Base-by-base conservation (phyloP, 2,329 filamentous ascomycete genomes). In the Exophiala sp. region DNA sequence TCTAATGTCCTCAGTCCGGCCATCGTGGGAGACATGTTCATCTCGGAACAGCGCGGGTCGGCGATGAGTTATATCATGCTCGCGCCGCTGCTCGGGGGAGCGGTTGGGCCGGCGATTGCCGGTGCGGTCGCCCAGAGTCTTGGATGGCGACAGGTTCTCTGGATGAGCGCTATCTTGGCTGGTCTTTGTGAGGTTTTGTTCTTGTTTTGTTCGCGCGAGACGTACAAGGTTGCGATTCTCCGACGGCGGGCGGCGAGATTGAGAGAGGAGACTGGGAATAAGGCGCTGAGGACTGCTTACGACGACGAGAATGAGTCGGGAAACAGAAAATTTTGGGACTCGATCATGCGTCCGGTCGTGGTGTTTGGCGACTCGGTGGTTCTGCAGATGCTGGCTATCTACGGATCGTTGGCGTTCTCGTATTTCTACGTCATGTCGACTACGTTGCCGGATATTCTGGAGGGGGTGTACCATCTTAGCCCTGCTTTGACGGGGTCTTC, bases 11-110 rank as follows among this genome's bases (percentile, higher is more conserved):
- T 87, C 14, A 82, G 79, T 58, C 83, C 83, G 0, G 80, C 82
- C 20, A 81, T 86, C 48, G 76, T 86, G 14, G 83, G 83, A 20
- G 84, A 86, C 64, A 78, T 86, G 58, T 85, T 85, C 63, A 67
- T 71, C 1, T 70, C 76, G 1, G 82, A 85, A 51, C 71, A 80
- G 64, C 72, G 82, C 12, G 83, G 83, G 20, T 74, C 75, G 0
- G 77, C 82, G 6, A 81, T 86, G 76, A 81, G 77, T 62, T 54
- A 81, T 41, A 70, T 84, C 43, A 78, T 78, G 65, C 68, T 85
- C 2, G 79, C 82, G 2, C 81, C 82, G 0, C 69, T 85, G 81
- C n/a, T 64, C 2, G 64, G 64, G 16, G 58, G 59, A 9, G 55
- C 57, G 12, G 44, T 64, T 24, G 63, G 63, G 16, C 63, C 63